Percentiles rank a stretch among this genome's conserved stretches.
These are phyloP conservation scores for Lasiodiplodia sp. DNA, from an alignment of 2,329 filamentous ascomycete genomes.

Conservation along the genomic window DNA sequence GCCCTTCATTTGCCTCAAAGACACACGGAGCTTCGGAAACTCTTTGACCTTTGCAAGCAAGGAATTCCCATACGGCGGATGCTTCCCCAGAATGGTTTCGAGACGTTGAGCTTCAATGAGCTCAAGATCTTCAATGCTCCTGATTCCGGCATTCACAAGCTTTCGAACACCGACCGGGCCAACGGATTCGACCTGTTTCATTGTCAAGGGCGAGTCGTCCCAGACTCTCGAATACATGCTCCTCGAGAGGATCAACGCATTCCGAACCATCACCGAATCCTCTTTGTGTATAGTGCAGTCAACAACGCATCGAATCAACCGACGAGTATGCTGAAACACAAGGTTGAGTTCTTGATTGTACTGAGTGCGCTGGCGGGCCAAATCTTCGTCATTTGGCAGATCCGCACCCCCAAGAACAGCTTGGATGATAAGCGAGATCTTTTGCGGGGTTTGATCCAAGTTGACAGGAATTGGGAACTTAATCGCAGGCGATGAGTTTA, in stretches of 20 bases:
- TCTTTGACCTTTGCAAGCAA: constrained; percentile 68
- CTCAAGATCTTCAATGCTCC: constrained; percentile 74
- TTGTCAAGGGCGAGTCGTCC: constrained; percentile 82
- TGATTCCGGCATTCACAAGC: constrained; percentile 74
- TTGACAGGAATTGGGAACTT: constrained; percentile 75
- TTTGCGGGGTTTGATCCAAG: constrained; percentile 72
- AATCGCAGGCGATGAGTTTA: constrained; percentile 74
- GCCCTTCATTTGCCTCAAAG: constrained; percentile 59
- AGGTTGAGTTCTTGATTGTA: constrained; percentile 67
- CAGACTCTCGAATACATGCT: constrained; percentile 78
- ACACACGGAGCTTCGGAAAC: constrained; percentile 74
- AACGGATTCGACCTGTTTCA: constrained; percentile 82
- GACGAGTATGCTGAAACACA: constrained; percentile 73
- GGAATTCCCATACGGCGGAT: constrained; percentile 82
- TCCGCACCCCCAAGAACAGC: constrained; percentile 73
- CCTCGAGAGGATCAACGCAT: constrained; percentile 78
- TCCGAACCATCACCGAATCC: constrained; percentile 72
- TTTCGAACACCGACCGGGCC: constrained; percentile 79
- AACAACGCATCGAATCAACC: constrained; percentile 76
- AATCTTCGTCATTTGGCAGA: constrained; percentile 56
- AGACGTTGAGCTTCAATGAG: constrained; percentile 73
- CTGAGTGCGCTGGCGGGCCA: constrained; percentile 63
- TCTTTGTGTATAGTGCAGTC: constrained; percentile 70
- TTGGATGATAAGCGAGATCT: constrained; percentile 80
- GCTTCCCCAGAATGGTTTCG: constrained; percentile 77